Percentiles rank a stretch among this genome's conserved stretches.
Conservation (phyloP, 1,139 yeast species). For the Candida smagusa region DNA sequence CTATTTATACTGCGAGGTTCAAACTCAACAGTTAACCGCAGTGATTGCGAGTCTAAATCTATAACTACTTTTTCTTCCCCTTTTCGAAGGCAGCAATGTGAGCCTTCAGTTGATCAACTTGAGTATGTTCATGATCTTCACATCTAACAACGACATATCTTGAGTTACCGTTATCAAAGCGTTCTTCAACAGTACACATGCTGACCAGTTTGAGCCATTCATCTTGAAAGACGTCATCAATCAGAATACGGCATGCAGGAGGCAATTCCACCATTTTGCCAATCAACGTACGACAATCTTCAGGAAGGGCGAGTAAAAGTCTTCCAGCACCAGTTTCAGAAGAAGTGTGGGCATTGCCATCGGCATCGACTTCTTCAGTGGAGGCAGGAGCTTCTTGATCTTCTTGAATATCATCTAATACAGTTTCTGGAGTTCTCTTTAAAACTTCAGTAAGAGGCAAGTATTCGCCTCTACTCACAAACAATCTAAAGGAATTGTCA, state of each 20-base stretch:
- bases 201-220: constrained; percentile 65
- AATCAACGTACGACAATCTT: constrained; percentile 61
- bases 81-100: constrained; percentile 92
- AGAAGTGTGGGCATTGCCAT: constrained; percentile 50
- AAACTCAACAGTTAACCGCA: background rate
- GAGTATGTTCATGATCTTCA: constrained; percentile 74
- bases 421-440: constrained; percentile 34
- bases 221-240: constrained; percentile 80
- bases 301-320: constrained; percentile 64
- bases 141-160: constrained; percentile 35
- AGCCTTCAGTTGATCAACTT: constrained; percentile 89
- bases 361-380: constrained; percentile 15
- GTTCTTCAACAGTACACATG: constrained; percentile 63
- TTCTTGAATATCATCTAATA: constrained; percentile 32
- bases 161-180: constrained; percentile 31
- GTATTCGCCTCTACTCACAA: constrained; percentile 50
- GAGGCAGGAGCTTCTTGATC: constrained; percentile 9
- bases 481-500: constrained; percentile 77
- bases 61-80: constrained; percentile 51
- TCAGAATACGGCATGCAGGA: constrained; percentile 81
- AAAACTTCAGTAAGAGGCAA: constrained; percentile 39
- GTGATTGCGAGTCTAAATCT: background rate
- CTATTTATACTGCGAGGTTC: background rate
- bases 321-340: constrained; percentile 69
- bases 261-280: constrained; percentile 77